Percentiles rank a stretch among this genome's conserved stretches.
phyloP scores from a whole-genome alignment of 495 filamentous ascomycete genomes.

The Astrocystis sublimbata region DNA sequence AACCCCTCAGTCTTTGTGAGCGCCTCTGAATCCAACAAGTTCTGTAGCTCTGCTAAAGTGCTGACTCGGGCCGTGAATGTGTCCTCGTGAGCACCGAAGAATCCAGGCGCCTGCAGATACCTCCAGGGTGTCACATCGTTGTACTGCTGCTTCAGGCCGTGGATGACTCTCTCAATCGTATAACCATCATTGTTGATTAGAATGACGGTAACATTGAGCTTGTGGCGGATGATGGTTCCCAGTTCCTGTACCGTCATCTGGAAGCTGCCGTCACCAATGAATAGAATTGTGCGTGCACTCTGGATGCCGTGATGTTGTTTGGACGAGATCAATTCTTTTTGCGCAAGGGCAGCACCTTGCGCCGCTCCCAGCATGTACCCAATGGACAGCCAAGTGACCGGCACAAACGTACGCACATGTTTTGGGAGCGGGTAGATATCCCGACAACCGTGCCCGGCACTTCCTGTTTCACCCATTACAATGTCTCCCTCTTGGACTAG shows the following conservation, averaged over 20 bases:
- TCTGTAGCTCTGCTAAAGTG: slow-evolving; percentile 61
- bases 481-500: slow-evolving; percentile 69
- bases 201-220: slow-evolving; percentile 70
- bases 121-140: slow-evolving; percentile 74
- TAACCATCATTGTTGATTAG: slow-evolving; percentile 65
- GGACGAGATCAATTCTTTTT: slow-evolving; percentile 49
- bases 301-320: slow-evolving; percentile 12
- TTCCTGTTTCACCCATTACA: slow-evolving; percentile 75
- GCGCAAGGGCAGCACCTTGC: slow-evolving; percentile 65
- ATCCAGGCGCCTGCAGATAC: slow-evolving; percentile 58
- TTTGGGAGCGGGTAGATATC: slow-evolving; percentile 70
- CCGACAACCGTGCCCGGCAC: slow-evolving; percentile 74
- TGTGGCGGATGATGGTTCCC: slow-evolving; percentile 69
- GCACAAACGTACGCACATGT: slow-evolving; percentile 65
- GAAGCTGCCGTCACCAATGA: slow-evolving; percentile 76
- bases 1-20: slow-evolving; percentile 47
- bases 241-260: slow-evolving; percentile 77
- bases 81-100: slow-evolving; percentile 59
- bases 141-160: slow-evolving; percentile 65
- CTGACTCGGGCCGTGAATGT: slow-evolving; percentile 61
- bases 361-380: slow-evolving; percentile 70
- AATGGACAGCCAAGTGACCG: slow-evolving; percentile 76
- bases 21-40: slow-evolving; percentile 58
- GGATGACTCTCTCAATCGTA: slow-evolving; percentile 66
- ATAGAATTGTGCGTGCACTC: slow-evolving; percentile 63